Percentiles rank a stretch among this genome's conserved stretches.
These are phyloP conservation scores for Zea luxurians DNA, from an alignment of 176 grass and related monocot genomes.

Conservation along the genomic window DNA sequence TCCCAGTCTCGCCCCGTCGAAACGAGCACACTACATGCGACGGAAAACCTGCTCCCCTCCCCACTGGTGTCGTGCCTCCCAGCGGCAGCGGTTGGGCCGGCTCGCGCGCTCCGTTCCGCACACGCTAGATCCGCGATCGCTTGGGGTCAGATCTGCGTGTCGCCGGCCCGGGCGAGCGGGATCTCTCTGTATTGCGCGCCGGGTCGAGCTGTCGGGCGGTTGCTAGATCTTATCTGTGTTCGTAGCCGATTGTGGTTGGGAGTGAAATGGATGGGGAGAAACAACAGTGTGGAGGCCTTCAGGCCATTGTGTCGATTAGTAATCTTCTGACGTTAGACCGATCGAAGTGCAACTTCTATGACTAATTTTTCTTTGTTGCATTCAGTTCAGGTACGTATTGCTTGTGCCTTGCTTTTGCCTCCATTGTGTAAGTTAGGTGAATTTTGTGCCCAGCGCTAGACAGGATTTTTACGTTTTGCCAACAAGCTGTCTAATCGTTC, in stretches of 20 bases:
- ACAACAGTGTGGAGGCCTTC: not conserved
- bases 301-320: not conserved
- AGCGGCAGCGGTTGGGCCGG: not conserved
- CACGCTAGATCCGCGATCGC: conserved; percentile 41
- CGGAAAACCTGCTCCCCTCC: not conserved
- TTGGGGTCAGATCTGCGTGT: conserved; percentile 49
- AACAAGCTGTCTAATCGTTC: not conserved
- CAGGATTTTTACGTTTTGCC: not conserved
- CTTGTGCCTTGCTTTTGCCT: not conserved
- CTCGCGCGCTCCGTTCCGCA: not conserved
- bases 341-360: not conserved
- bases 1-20: not conserved
- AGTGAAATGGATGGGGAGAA: conserved; percentile 1
- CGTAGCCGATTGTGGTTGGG: not conserved
- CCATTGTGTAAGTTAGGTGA: not conserved
- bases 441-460: not conserved
- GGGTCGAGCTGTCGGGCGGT: not conserved
- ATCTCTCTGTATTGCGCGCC: conserved; percentile 30
- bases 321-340: not conserved
- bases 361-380: not conserved
- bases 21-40: not conserved
- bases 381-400: not conserved
- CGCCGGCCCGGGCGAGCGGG: conserved; percentile 11
- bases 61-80: not conserved
- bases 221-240: conserved; percentile 27